Evolutionary conservation across 768 basidiomycete species (phyloP), one percentile per base, ranked within the genome.

Genomic region (Agrocybe praecox): DNA sequence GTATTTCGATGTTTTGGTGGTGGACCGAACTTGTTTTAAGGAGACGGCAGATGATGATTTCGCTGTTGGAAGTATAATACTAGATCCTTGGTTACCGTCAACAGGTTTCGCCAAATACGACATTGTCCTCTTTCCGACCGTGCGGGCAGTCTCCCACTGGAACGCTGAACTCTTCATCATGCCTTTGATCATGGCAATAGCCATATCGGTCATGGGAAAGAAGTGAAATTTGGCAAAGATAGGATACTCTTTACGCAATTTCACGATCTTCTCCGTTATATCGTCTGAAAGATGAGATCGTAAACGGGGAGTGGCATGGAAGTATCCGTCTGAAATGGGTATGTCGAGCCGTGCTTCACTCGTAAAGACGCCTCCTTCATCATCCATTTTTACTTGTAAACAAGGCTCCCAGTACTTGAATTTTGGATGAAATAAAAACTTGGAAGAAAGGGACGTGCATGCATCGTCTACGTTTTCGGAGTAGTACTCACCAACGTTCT

Each of bases 181-280:
- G 9, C 29, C 22, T 17, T 50, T 36, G 19, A 56, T 21, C 40
- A 56, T 45, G 2, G 15, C 7, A 18, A 21, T 44, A 18, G 42
- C 40, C 22, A 48, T 19, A 8, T 46, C 43, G 17, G 49, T 46
- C 55, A 56, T 56, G 2, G 55, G 47, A 26, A 56, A 51, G 19
- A 56, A 50, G 21, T 56, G 29, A 42, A 42, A 56, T 2, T 19
- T 56, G 10, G 55, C 55, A 12, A 56, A 29, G 8, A 43, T 49
- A n/a, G 49, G 44, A 23, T 15, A 46, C 14, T 33, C 21, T 15
- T 26, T 29, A 15, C 18, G 15, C 9, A 56, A n/a, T 2, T 22
- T n/a, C 8, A 9, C 1, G 1, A 56, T 3, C 15, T 29, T 50
- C 34, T 15, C 22, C 49, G 33, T 45, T 2, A 18, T 11, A 0